Percentiles rank a stretch among this genome's conserved stretches.
These are phyloP conservation scores for Berkeleyomyces basicola DNA, from an alignment of 2,329 filamentous ascomycete species.

Conservation along the genomic window DNA sequence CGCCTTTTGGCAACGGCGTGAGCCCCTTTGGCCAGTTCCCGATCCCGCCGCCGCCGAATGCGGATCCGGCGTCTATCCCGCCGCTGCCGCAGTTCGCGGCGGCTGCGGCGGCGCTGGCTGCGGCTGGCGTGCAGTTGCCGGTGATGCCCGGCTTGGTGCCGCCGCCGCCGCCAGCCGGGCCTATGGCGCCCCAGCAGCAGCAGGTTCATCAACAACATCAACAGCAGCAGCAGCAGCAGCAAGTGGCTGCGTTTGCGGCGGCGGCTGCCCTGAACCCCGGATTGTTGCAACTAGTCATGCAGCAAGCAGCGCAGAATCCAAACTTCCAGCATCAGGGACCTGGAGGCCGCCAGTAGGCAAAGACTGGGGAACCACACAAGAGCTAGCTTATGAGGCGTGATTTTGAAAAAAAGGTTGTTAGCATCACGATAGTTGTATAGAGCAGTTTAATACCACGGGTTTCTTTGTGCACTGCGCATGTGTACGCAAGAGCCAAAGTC, in stretches of 20 bases:
- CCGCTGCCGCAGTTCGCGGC: not conserved
- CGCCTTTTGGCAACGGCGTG: not conserved
- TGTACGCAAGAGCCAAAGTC: too few species aligned
- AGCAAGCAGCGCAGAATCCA: not conserved
- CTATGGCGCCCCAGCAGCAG: constrained; percentile 18
- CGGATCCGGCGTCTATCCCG: constrained; percentile 1
- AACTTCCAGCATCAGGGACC: not conserved
- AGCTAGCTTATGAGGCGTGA: too few species aligned
- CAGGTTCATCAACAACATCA: constrained; percentile 19
- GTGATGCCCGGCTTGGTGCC: not conserved
- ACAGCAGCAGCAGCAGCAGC: constrained; percentile 14
- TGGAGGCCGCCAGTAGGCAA: not conserved
- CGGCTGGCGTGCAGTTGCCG: not conserved
- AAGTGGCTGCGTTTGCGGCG: not conserved
- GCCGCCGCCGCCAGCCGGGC: not conserved
- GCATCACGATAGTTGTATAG: too few species aligned
- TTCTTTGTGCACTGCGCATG: too few species aligned
- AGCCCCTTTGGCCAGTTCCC: not conserved
- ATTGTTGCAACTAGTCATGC: constrained; percentile 4
- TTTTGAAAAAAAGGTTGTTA: too few species aligned
- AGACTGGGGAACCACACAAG: too few species aligned
- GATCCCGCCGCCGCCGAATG: constrained; percentile 6
- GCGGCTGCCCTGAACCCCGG: constrained; percentile 9
- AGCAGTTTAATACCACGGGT: too few species aligned
- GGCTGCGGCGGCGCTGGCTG: not conserved